These are phyloP conservation scores for Monosporozyma unispora DNA, from an alignment of 805 yeast genomes.

Conservation along the genomic window DNA sequence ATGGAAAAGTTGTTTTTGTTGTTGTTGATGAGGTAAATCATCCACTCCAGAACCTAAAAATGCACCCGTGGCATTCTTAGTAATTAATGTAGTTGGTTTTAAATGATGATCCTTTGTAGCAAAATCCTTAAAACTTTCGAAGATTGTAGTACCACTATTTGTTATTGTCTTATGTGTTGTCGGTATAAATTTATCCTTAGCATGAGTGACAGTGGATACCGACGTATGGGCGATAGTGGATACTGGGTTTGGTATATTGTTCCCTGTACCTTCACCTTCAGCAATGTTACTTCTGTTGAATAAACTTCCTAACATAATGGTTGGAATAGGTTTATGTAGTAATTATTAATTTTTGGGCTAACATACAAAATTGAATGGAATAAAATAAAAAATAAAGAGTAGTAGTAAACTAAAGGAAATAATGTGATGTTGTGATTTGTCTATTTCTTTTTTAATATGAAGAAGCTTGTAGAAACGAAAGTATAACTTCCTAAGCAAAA, in stretches of 20 bases:
- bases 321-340: no score
- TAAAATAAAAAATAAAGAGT: no score
- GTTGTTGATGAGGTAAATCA: background rate
- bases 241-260: background rate
- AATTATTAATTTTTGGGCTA: no score
- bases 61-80: constrained; percentile 1
- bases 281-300: background rate
- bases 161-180: background rate
- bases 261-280: background rate
- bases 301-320: background rate
- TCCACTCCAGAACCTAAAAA: background rate
- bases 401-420: no score
- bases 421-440: background rate
- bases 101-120: background rate
- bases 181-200: background rate
- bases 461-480: no score
- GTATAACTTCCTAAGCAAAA: background rate
- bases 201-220: background rate
- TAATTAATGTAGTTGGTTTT: background rate
- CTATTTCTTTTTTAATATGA: background rate
- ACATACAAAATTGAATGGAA: no score
- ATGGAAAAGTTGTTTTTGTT: background rate
- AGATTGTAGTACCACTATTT: background rate
- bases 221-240: background rate
- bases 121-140: background rate